Conservation (phyloP, 257 asterid genomes). For the Craterostigma plantagineum region DNA sequence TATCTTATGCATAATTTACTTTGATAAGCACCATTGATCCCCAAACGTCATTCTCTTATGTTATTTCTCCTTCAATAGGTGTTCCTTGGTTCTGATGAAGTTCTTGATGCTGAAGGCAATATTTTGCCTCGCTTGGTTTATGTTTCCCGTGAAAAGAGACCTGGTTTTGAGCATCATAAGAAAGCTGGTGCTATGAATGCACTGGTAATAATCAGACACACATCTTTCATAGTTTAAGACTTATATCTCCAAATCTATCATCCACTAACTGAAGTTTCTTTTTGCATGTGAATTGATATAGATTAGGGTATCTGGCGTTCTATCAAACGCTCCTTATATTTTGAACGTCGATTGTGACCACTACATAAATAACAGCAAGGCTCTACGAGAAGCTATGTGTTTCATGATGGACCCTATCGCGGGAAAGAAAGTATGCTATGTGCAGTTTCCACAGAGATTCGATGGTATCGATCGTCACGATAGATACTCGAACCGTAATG, state of each 20-base stretch:
- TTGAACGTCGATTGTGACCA: constrained; percentile 65
- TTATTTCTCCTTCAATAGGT: constrained; percentile 14
- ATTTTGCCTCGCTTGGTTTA: constrained; percentile 41
- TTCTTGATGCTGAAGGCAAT: constrained; percentile 35
- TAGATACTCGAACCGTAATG: constrained; percentile 52
- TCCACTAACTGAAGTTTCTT: too few species aligned
- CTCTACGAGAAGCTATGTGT: constrained; percentile 63
- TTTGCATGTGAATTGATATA: constrained; percentile 5
- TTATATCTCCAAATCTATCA: too few species aligned
- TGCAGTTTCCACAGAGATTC: constrained; percentile 65
- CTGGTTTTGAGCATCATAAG: constrained; percentile 66
- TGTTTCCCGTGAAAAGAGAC: constrained; percentile 77
- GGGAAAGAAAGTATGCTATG: constrained; percentile 60
- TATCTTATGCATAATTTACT: too few species aligned
- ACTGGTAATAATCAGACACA: constrained; percentile 19
- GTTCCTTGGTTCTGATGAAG: constrained; percentile 42
- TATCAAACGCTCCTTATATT: constrained; percentile 54
- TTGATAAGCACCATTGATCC: too few species aligned
- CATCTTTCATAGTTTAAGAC: too few species aligned
- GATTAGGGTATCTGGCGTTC: constrained; percentile 55
- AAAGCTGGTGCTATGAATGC: constrained; percentile 85
- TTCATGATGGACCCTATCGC: constrained; percentile 64
- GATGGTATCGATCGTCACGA: constrained; percentile 60
- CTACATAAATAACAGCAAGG: constrained; percentile 62
- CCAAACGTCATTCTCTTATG: too few species aligned